Evolutionary conservation across 345 rosid species (phyloP).

Genomic region (Isatis tinctoria): DNA sequence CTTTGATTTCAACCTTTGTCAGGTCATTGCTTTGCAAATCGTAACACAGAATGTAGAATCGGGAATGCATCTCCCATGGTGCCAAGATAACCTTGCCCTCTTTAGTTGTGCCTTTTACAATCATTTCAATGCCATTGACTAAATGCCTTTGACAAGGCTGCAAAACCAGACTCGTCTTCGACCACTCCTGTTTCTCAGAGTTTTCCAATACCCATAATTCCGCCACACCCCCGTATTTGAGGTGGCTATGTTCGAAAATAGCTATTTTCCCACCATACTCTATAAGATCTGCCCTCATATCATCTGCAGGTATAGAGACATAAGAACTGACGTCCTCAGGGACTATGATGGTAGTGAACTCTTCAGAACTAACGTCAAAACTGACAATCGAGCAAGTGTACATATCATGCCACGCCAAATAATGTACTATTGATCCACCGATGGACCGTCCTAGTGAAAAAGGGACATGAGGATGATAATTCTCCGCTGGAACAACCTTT

Average conservation of each 20-base stretch:
- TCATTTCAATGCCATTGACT: neutral
- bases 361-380: slow-evolving; percentile 9
- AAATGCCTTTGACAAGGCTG: slow-evolving; percentile 13
- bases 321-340: neutral
- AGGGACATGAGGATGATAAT: neutral
- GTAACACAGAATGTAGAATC: neutral
- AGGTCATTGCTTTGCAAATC: neutral
- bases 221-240: neutral
- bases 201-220: neutral
- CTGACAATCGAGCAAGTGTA: neutral
- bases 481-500: neutral
- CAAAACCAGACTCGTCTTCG: neutral
- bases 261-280: neutral
- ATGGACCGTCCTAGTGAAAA: neutral
- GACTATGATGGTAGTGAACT: neutral
- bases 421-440: neutral
- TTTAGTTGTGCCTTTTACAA: neutral
- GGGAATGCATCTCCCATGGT: neutral
- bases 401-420: neutral
- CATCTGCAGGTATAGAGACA: neutral
- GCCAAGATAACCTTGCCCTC: slow-evolving; percentile 13
- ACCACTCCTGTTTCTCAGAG: neutral
- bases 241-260: neutral
- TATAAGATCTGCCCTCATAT: neutral
- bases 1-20: slow-evolving; percentile 8